Base-by-base conservation (phyloP, 2,329 filamentous ascomycete species). In the Beauveria sp. region DNA sequence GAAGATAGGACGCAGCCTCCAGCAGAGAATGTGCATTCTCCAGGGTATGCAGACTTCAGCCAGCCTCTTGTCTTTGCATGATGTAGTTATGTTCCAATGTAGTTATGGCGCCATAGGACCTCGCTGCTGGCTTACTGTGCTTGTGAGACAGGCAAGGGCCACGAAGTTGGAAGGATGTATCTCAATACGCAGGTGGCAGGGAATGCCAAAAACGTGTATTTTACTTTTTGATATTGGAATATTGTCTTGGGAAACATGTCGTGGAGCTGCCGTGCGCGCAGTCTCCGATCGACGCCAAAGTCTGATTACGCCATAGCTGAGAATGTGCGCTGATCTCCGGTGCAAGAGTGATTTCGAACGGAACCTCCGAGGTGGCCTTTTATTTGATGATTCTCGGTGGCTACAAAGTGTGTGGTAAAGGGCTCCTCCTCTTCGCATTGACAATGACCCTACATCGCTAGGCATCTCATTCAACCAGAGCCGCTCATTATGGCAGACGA, bases 381-480 rank as follows among this genome's bases (percentile, higher is more conserved):
- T 5, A 2, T 34, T 34, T 34, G 1, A 34, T 34, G 30, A 14
- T 14, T 14, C 30, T 14, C 30, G 30, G 20, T 12, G 10, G 20
- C 20, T 24, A 46, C 20, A 46, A n/a, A 22, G n/a, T n/a, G n/a
- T 3, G 1, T 47, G 45, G 20, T 24, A 1, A 18, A 47, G 0
- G 12, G 20, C 20, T 14, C 1, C 20, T 24, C 10, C 45, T 24
- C 9, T 3, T 22, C 45, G 14, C 9, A 16, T 28, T 5, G 46
- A 2, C 16, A 16, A 22, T n/a, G 9, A 46, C 43, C 3, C 3
- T 45, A 9, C 18, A 45, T n/a, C 18, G 40, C 30, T 34, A 34
- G 4, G 1, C 30, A 14, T 34, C 0, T 5, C 5, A 34, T 5
- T 5, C 30, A 34, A 5, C 10, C 1, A 2, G 12, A 5, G 10